Conservation (phyloP, 73 alveolate genomes). For the Paraurostyla sp. region DNA sequence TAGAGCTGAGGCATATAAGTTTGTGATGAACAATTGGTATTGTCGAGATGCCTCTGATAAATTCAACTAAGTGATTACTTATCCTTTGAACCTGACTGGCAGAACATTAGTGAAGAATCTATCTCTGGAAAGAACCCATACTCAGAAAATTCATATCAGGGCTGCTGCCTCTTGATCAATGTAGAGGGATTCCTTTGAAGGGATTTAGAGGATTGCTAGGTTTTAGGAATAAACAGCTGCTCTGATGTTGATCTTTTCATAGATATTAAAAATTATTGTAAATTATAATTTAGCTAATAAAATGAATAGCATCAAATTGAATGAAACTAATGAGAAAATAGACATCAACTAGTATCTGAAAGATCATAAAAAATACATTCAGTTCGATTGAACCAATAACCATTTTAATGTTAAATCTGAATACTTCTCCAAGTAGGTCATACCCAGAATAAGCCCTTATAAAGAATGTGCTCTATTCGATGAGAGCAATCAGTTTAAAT, state of each 20-base stretch:
- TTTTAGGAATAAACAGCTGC: too few relatives aligned
- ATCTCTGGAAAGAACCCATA: conserved; percentile 24
- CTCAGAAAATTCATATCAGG: conserved; percentile 35
- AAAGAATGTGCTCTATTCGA: conserved; percentile 33
- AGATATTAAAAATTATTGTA: too few relatives aligned
- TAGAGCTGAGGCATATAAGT: background rate
- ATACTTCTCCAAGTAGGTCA: background rate
- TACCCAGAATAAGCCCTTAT: background rate
- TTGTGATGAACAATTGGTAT: background rate
- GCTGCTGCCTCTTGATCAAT: background rate
- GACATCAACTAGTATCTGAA: background rate
- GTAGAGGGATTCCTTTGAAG: too few relatives aligned
- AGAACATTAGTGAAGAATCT: background rate
- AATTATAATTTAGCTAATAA: too few relatives aligned
- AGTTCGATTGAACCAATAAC: background rate
- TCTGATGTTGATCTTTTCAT: too few relatives aligned
- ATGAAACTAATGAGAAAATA: too few relatives aligned
- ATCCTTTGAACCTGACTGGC: conserved; percentile 30
- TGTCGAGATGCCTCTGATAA: background rate
- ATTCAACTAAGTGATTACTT: background rate
- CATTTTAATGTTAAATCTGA: background rate
- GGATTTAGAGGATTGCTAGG: too few relatives aligned
- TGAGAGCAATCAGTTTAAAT: background rate
- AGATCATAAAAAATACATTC: background rate
- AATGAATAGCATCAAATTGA: too few relatives aligned